These are phyloP conservation scores for Laetiporus sulphureus DNA, from an alignment of 1,284 basidiomycete species.

Conservation along the genomic window DNA sequence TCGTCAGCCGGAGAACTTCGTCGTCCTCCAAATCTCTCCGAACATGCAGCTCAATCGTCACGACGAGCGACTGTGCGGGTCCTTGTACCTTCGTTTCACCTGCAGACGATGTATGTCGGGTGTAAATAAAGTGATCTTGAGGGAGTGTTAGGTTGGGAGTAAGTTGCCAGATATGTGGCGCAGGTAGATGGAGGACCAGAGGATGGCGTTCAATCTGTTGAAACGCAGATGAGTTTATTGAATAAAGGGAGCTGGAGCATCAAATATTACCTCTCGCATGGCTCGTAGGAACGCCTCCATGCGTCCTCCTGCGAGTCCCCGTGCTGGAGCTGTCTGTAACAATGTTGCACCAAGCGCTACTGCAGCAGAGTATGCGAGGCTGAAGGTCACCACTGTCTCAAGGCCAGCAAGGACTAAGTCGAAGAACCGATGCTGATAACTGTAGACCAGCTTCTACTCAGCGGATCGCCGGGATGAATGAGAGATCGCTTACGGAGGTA, in stretches of 20 bases:
- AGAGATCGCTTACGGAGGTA: slow-evolving; percentile 40
- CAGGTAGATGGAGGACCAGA: slow-evolving; percentile 69
- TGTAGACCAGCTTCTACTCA: slow-evolving; percentile 19
- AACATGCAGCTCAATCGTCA: slow-evolving; percentile 79
- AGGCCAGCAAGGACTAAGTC: slow-evolving; percentile 74
- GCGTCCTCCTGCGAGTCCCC: slow-evolving; percentile 50
- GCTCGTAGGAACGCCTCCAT: slow-evolving; percentile 76
- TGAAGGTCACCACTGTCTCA: slow-evolving; percentile 72
- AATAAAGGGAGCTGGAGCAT: slow-evolving; percentile 17
- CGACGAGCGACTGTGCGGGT: slow-evolving; percentile 52
- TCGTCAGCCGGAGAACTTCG: slow-evolving; percentile 66
- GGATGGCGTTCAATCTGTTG: slow-evolving; percentile 71
- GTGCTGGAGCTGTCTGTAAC: slow-evolving; percentile 77
- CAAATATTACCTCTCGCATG: slow-evolving; percentile 80
- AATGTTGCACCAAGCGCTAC: slow-evolving; percentile 76
- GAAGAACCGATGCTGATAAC: slow-evolving; percentile 53
- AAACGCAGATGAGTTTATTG: not conserved
- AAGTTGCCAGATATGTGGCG: slow-evolving; percentile 84
- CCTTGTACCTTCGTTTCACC: slow-evolving; percentile 16
- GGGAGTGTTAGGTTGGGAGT: slow-evolving; percentile 37
- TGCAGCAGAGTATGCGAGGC: slow-evolving; percentile 76
- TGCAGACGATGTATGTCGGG: slow-evolving; percentile 10
- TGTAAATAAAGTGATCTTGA: slow-evolving; percentile 15
- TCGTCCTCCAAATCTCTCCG: slow-evolving; percentile 60
- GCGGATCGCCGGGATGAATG: not conserved